These are phyloP conservation scores for Xylaria nigripes DNA, from an alignment of 495 filamentous ascomycete species.

Conservation along the genomic window DNA sequence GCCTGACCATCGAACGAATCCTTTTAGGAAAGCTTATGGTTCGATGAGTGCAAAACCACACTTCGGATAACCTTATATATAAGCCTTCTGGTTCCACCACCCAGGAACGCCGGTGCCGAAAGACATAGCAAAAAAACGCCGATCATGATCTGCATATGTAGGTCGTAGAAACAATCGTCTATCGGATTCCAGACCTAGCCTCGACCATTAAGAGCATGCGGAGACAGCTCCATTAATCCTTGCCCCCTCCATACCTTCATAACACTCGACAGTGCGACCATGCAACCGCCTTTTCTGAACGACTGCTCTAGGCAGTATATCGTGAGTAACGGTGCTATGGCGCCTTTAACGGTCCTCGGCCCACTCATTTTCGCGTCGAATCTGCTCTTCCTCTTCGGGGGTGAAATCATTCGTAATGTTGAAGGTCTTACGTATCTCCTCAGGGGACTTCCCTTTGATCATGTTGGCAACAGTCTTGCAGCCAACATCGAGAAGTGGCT, in stretches of 20 bases:
- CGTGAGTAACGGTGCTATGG: neutral
- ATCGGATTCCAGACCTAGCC: neutral
- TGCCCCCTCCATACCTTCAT: neutral
- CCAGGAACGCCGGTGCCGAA: neutral
- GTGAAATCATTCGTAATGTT: conserved; percentile 82
- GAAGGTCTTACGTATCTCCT: conserved; percentile 77
- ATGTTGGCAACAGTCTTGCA: conserved; percentile 83
- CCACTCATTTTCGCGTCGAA: conserved; percentile 78
- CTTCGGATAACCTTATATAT: neutral
- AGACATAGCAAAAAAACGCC: neutral
- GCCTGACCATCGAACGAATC: too few species aligned
- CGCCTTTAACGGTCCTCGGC: conserved; percentile 55
- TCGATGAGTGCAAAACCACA: too few species aligned
- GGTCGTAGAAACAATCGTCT: neutral
- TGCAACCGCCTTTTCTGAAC: neutral
- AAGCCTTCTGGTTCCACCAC: neutral
- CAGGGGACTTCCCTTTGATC: conserved; percentile 79
- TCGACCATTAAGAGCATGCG: neutral
- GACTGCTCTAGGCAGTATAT: neutral
- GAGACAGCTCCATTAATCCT: neutral
- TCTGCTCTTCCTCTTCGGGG: conserved; percentile 75
- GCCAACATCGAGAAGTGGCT: conserved; percentile 71
- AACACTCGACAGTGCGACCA: too few species aligned
- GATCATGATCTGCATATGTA: neutral
- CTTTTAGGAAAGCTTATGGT: too few species aligned